Base-by-base conservation (phyloP, 441 rosid genomes). In the Erodium chrysanthum region DNA sequence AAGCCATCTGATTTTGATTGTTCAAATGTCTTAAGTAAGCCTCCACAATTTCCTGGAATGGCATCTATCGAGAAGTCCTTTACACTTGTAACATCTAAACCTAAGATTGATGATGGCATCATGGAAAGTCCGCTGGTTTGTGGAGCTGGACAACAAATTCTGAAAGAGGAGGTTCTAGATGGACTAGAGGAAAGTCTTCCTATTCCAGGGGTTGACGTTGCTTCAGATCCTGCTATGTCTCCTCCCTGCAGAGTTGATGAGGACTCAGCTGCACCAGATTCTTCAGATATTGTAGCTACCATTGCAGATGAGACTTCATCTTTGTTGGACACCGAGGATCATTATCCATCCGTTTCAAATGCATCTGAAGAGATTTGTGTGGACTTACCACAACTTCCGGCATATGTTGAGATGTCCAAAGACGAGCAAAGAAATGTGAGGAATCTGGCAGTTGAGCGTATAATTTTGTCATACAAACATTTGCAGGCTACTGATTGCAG, bases 301-400 rank as follows among this genome's bases (percentile, higher is more conserved):
- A 62, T 74, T 72, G 91, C 68, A 50, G 75, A 73, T 70, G 87
- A 78, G 72, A 40, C 74, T 46, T 76, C 72, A 65, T 77, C 81
- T 74, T 71, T 68, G 58, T 73, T 83, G 71, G 97, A 87, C 71
- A 68, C 71, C 75, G 89, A 94, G 68, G 78, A 77, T 78, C 76
- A 75, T 69, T 78, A 82, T 65, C 82, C 82, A 42, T 71, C 77
- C 79, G 76, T 71, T 77, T 80, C 85, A 68, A 82, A 68, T 60
- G 65, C 73, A 61, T 73, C 77, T 68, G 97, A 90, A 76, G 99
- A 96, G 69, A 82, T 82, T 67, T 75, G 78, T 76, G 83, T 52
- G 68, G 96, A 92, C 67, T 82, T 92, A 69, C 90, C 90, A 66
- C 73, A 82, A 61, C 85, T 88, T 71, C 99, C 97, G 48, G 52